Base-by-base conservation (phyloP, 352 stramenopile species). In the Pythium periplocum region DNA sequence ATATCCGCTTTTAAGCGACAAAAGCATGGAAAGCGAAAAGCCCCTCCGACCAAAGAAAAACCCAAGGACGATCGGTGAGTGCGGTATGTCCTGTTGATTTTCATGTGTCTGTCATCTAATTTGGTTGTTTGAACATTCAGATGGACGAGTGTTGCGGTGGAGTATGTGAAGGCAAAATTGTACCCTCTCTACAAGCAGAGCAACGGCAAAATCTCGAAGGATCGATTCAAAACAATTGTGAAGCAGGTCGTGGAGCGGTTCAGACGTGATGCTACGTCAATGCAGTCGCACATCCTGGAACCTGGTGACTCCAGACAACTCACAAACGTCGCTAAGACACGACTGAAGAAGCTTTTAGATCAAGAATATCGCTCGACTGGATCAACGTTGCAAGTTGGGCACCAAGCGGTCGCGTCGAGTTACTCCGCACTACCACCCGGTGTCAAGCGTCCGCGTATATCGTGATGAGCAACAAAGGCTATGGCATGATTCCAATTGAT, bases 161-260 rank as follows among this genome's bases (percentile, higher is more conserved):
- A 83, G 45, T 90, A 92, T 36, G 78, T 92, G 8, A 94, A 92
- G 42, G 62, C 58, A 1, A 91, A 91, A 55, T 46, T 94, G 26
- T 91, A 94, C 51, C 83, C 83, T 1, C 53, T 87, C 2, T 91
- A 91, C 68, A 90, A 90, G 33, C 62, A 83, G 12, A 69, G 57
- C 37, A 66, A 65, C 17, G 73, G 75, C 2, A 71, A 75, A 11
- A 69, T 94, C 48, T 77, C 81, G 3, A 82, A 84, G 59, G 83
- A 94, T 33, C 71, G 69, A 0, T 94, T 90, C 57, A 94, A 90
- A 47, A 41, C 50, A n/a, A 83, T 94, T 34, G 79, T 90, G 2
- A 90, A 87, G 58, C 61, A 87, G 58, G 80, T 89, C 5, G 42
- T 71, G 4, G 55, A 77, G 8, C 37, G 77, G 30, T 94, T 94